Conservation (phyloP, 192 early-diverging fungal genomes). For the Coemansia sp. region DNA sequence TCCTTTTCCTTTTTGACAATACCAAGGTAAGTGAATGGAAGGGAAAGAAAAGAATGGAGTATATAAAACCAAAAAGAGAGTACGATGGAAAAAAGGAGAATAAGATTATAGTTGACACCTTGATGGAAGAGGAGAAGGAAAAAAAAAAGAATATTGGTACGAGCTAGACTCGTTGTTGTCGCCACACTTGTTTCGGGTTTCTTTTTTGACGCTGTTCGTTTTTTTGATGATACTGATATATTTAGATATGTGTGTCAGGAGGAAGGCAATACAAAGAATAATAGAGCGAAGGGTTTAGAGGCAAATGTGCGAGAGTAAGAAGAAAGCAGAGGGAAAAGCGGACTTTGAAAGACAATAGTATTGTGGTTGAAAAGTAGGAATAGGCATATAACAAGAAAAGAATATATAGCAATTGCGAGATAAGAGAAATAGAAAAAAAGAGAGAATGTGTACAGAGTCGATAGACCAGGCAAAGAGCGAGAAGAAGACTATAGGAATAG, state of each 20-base stretch:
- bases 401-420: not conserved
- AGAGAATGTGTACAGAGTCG: not conserved
- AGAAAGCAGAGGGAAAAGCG: not conserved
- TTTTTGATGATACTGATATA: no score
- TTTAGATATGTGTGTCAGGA: no score
- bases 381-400: not conserved
- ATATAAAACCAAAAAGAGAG: conserved; percentile 4
- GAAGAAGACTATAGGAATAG: not conserved
- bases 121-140: not conserved
- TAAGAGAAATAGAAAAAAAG: not conserved
- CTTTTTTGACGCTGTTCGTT: no score
- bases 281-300: no score
- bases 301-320: no score
- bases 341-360: not conserved
- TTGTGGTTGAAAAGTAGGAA: no score
- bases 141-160: no score
- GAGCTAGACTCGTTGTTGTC: no score
- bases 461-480: not conserved
- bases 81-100: not conserved
- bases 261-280: no score
- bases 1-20: no score
- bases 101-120: not conserved
- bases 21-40: not conserved
- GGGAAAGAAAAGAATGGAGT: not conserved
- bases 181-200: no score